Base-by-base conservation (phyloP, 2,329 filamentous ascomycete species). In the Diaporthe ilicicola region DNA sequence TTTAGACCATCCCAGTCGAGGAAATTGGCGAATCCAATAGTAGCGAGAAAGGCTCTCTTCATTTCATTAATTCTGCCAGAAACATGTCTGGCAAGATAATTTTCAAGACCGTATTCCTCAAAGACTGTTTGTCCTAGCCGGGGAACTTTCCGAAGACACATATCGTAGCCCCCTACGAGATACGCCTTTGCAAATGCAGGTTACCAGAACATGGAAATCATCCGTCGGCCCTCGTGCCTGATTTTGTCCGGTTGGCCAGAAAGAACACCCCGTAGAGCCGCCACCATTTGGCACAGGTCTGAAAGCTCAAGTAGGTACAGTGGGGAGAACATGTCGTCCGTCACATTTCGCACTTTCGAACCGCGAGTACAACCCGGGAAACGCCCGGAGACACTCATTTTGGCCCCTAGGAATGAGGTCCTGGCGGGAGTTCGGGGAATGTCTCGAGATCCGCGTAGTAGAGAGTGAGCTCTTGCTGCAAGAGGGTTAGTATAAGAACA, bases 371-470 rank as follows among this genome's bases (percentile, higher is more conserved):
- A 34, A 13, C 59, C 53, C 42, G 17, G 12, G 44, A 68, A 68
- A 59, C 66, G 29, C 46, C 66, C 7, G 15, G 32, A 50, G 42
- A 46, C 24, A 27, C 32, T 39, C 66, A 50, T 51, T 50, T 68
- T 42, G 66, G 66, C 34, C 66, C 61, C 62, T 71, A 73, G 19
- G 69, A 27, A 64, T 70, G 71, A 51, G 68, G 42, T 1, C 68
- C 64, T 56, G 27, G 50, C 44, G 51, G 62, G 27, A 61, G 59
- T 61, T 71, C 61, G 27, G 75, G 74, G 22, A 75, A 81, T 72
- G 86, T 87, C 78, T 91, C 89, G 72, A 92, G 80, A 72, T 92
- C 90, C 53, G 85, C 85, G 71, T 92, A 92, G 74, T 89, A 84
- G 55, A 92, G 79, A 9, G 87, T 87, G 71, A 91, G 84, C 75